Base-by-base conservation (phyloP, 116 monocot species). In the Zostera marina region DNA sequence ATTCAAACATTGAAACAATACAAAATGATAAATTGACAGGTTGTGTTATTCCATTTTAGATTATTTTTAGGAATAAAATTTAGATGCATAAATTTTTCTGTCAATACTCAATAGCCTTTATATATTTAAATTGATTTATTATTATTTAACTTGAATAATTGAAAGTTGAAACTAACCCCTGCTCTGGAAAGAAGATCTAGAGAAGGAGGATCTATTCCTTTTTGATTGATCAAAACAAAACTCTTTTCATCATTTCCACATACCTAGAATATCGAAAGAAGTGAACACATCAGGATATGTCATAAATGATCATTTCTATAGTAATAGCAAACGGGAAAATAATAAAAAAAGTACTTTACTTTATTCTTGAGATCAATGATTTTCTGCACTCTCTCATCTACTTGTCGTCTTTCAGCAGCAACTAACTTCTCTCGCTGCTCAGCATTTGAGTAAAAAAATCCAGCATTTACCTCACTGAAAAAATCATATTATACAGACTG, bases 371-470 rank as follows among this genome's bases (percentile, higher is more conserved):
- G 64, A 44, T 89, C 98, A 73, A 98, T 90, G 44, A 98, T 90
- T 70, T 81, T 83, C 55, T 63, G 76, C 15, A 89, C 86, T 67
- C 77, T 73, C 42, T 90, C 89, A 67, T 98, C 96, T 72, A 98
- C 90, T 77, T 75, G 76, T 44, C 75, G 90, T 72, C 98, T 80
- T 73, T 98, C 98, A 66, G 98, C 90, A 70, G 83, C 66, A 79
- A 98, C 86, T 90, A 98, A 90, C 62, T 80, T 90, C 68, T 98
- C 98, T 70, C 86, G 86, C 62, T 98, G 90, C 46, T 98, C 98
- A 14, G 98, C 98, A 65, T 77, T 98, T 0, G 98, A 98, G 76
- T 98, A 98, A 76, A 98, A 98, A 73, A 98, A 98, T 9, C 98
- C 89, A 53, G 98, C 90, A 86, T 98, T 98, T 78, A 98, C 63